These are phyloP conservation scores for Biscutella laevigata DNA, from an alignment of 441 rosid genomes.

Conservation along the genomic window DNA sequence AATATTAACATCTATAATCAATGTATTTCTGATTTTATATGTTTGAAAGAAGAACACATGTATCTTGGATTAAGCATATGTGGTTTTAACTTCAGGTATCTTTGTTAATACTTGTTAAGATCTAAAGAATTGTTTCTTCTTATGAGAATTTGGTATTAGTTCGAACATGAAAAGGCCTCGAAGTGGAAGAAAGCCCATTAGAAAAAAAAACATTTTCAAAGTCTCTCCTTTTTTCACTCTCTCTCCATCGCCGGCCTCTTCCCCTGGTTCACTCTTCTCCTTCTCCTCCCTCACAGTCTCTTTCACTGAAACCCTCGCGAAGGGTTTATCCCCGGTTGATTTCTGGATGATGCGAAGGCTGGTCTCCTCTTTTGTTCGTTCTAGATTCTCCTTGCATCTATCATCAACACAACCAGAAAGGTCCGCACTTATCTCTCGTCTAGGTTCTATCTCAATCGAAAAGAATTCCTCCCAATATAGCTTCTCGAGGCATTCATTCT, in stretches of 20 bases:
- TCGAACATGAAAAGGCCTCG: neutral
- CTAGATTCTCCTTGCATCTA: neutral
- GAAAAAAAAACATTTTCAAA: neutral
- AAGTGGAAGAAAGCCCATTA: constrained; percentile 13
- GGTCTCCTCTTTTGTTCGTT: neutral
- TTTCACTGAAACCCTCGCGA: neutral
- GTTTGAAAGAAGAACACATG: too few species aligned
- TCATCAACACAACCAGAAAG: neutral
- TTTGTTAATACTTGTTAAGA: too few species aligned
- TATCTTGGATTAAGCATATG: too few species aligned
- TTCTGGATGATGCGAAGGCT: constrained; percentile 22
- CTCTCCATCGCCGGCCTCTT: neutral
- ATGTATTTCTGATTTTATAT: too few species aligned
- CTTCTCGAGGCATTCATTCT: constrained; percentile 9
- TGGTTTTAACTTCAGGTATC: too few species aligned
- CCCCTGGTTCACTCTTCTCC: neutral
- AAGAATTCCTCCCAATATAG: neutral
- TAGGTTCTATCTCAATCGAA: neutral
- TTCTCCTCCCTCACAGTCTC: neutral
- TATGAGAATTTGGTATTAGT: too few species aligned
- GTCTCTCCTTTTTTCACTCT: neutral
- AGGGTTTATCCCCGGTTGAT: neutral
- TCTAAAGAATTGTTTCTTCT: too few species aligned
- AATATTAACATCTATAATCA: too few species aligned
- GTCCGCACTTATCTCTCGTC: neutral